Conservation (phyloP, 208 protist species). For the Crithidia expoeki region DNA sequence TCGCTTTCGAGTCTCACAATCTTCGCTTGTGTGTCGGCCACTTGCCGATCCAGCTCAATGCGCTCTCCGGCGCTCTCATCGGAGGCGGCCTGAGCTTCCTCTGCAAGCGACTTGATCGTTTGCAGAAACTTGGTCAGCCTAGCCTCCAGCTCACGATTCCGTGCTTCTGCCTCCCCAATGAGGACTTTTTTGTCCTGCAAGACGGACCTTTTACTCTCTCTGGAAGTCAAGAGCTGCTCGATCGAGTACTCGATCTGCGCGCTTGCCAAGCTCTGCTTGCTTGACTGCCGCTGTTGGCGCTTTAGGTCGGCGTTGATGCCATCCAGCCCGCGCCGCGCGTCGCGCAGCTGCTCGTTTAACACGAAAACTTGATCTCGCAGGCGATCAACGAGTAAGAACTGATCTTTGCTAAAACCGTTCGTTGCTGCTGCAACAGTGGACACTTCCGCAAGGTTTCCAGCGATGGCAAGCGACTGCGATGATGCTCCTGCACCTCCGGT, state of each 20-base stretch:
- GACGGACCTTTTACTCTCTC: conserved; percentile 41
- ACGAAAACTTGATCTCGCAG: conserved; percentile 71
- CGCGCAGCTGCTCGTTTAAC: conserved; percentile 66
- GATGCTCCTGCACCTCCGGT: not conserved
- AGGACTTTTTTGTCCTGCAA: conserved; percentile 48
- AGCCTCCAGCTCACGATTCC: conserved; percentile 57
- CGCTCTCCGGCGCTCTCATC: conserved; percentile 53
- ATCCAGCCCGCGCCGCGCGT: conserved; percentile 57
- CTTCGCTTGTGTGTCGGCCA: conserved; percentile 50
- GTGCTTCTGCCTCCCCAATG: conserved; percentile 48
- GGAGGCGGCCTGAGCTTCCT: conserved; percentile 48
- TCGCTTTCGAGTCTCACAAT: conserved; percentile 53
- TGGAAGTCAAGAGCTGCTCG: conserved; percentile 59
- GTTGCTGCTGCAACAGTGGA: not conserved
- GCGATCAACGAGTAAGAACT: conserved; percentile 67
- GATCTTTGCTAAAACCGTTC: conserved; percentile 64
- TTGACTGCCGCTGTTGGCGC: conserved; percentile 33
- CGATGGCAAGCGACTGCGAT: conserved; percentile 13
- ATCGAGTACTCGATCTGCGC: conserved; percentile 74
- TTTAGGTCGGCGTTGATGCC: conserved; percentile 52
- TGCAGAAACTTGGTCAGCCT: conserved; percentile 52
- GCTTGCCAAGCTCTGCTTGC: conserved; percentile 50
- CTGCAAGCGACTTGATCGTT: conserved; percentile 47
- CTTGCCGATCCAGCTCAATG: conserved; percentile 63
- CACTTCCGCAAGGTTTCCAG: not conserved